phyloP scores from a whole-genome alignment of 176 grass and related monocot genomes.

The Oryza brachyantha region DNA sequence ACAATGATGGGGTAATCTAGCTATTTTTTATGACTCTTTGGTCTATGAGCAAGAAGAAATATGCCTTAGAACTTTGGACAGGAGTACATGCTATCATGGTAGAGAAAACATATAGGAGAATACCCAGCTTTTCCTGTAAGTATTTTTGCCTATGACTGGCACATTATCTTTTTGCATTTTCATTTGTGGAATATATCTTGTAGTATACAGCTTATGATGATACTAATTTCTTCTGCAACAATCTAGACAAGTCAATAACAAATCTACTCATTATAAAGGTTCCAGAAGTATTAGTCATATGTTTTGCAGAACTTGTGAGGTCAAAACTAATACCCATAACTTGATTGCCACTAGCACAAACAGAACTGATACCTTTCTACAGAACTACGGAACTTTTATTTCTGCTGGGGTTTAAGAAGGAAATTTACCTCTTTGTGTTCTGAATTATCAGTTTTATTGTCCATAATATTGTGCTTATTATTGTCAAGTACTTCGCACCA shows the following conservation, averaged over 20 bases:
- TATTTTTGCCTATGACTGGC: slow-evolving; percentile 5
- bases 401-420: neutral
- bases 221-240: slow-evolving; percentile 5
- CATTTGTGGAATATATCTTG: neutral
- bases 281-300: neutral
- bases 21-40: neutral
- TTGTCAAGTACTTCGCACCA: slow-evolving; percentile 4
- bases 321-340: slow-evolving; percentile 27
- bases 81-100: neutral
- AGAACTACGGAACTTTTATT: neutral
- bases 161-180: slow-evolving; percentile 5
- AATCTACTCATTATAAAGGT: neutral
- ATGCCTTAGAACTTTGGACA: neutral
- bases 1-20: no score
- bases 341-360: slow-evolving; percentile 6
- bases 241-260: neutral
- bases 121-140: neutral
- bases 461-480: slow-evolving; percentile 17
- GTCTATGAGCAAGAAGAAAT: neutral
- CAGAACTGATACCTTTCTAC: neutral
- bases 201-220: slow-evolving; percentile 8
- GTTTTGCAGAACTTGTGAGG: neutral
- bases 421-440: slow-evolving; percentile 28
- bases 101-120: neutral
- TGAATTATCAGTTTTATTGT: slow-evolving; percentile 14